Conservation (phyloP, 257 asterid species). For the Handroanthus guayacan region DNA sequence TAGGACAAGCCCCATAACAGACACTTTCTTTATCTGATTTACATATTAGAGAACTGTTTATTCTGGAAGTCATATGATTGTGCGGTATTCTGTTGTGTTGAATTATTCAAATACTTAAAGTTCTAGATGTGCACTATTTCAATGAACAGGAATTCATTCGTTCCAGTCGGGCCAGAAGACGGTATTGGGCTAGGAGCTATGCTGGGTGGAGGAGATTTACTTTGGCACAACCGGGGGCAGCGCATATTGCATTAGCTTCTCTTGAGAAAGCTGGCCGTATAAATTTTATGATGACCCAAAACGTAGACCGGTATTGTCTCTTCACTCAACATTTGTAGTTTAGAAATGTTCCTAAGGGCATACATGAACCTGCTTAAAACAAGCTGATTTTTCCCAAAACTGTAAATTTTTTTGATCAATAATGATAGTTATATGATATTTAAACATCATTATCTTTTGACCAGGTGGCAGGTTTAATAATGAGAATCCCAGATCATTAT, state of each 20-base stretch:
- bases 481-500: neutral
- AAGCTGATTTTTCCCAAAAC: neutral
- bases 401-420: neutral
- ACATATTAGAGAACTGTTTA: constrained; percentile 15
- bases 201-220: constrained; percentile 98
- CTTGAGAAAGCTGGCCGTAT: constrained; percentile 85
- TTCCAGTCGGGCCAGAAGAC: constrained; percentile 75
- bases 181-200: constrained; percentile 98
- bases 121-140: constrained; percentile 24
- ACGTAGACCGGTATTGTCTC: constrained; percentile 84
- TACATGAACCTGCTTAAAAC: constrained; percentile 7
- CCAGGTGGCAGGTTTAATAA: neutral
- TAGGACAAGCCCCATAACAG: neutral
- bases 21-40: neutral
- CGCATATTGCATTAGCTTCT: constrained; percentile 84
- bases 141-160: constrained; percentile 74
- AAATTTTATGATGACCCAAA: constrained; percentile 81
- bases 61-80: neutral
- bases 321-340: constrained; percentile 27
- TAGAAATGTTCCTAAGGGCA: constrained; percentile 15
- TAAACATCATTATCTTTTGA: neutral
- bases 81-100: constrained; percentile 8
- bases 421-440: constrained; percentile 7
- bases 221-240: constrained; percentile 87
- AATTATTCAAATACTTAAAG: constrained; percentile 19